A percentile compares a stretch with the other conserved stretches of the same genome.
These are phyloP conservation scores for Typha latifolia DNA, from an alignment of 176 grass and related monocot species.

Conservation along the genomic window DNA sequence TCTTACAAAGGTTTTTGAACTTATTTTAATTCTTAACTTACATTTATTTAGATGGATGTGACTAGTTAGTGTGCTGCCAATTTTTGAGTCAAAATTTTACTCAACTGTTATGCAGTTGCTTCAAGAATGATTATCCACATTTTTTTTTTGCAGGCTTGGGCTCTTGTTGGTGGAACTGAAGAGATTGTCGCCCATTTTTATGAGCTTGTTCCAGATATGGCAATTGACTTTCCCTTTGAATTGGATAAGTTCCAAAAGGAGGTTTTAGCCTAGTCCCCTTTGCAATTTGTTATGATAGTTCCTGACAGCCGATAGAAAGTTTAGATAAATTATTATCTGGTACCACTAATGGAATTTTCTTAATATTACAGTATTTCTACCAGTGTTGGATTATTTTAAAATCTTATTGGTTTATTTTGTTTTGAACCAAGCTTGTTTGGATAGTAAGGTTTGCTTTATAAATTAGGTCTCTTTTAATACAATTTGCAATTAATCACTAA, in stretches of 20 bases:
- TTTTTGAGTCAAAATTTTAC: background rate
- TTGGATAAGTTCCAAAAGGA: conserved; percentile 95
- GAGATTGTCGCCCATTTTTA: conserved; percentile 54
- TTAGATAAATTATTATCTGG: too few species aligned
- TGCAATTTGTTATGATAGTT: conserved; percentile 1
- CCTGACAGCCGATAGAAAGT: too few species aligned
- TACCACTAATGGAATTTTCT: too few species aligned
- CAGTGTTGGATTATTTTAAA: too few species aligned
- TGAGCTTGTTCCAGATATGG: conserved; percentile 91
- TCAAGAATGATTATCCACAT: background rate
- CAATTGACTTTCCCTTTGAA: conserved; percentile 91
- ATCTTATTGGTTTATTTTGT: too few species aligned
- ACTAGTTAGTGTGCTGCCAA: background rate
- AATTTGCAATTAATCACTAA: too few species aligned
- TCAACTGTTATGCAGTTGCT: background rate
- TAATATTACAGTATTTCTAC: too few species aligned
- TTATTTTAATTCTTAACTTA: background rate
- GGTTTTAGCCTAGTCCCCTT: conserved; percentile 24
- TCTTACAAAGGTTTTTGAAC: background rate
- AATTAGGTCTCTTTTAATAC: too few species aligned
- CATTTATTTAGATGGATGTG: background rate
- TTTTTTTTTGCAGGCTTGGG: conserved; percentile 46
- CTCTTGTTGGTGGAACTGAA: conserved; percentile 49
- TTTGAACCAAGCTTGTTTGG: too few species aligned
- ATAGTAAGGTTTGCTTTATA: too few species aligned